Evolutionary conservation across 306 rosid species (phyloP), one percentile per base, ranked within the genome.

Genomic region (Ochetophila trinervis): DNA sequence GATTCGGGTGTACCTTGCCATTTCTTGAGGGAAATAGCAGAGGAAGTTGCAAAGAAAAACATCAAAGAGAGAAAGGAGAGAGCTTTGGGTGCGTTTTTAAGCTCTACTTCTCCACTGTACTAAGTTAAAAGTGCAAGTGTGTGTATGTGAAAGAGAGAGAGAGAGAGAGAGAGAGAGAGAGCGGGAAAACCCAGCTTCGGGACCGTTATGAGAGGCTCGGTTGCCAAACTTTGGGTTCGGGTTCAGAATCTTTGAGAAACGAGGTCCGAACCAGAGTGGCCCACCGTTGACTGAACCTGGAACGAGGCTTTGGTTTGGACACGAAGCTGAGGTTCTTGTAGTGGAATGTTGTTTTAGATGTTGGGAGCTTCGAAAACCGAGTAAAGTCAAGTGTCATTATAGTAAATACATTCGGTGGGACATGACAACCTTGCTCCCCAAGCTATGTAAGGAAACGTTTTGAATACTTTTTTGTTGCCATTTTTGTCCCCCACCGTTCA

Each of bases 121-220:
- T 59, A 69, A 78, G 83, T 47, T 56, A 58, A 69, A 61, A 42
- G 20, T 40, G 12, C 34, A 22, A 14, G 58, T 10, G 35, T n/a
- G n/a, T n/a, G n/a, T n/a, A n/a, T n/a, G n/a, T n/a, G 57, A n/a
- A 69, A 57, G 75, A 1, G 70, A 60, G 68, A 5, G 49, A 6
- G 57, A n/a, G 71, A 57, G 75, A 1, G 70, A 60, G 68, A 5
- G 49, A 6, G 2, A 62, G 69, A 22, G 64, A 53, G 87, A 79
- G 97, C 91, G 97, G 97, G 93, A 91, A 91, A 72, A 65, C 56
- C 68, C 62, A 35, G 58, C 65, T 49, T 6, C 24, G 62, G 62
- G 32, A 8, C 30, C 44, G 65, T 74, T 63, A 52, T 48, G 42
- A 62, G 62, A 70, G 83, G 69, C 55, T 77, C 60, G 79, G 57